Evolutionary conservation across 176 grass and related monocot genomes (phyloP).

Genomic region (Carex pumila): DNA sequence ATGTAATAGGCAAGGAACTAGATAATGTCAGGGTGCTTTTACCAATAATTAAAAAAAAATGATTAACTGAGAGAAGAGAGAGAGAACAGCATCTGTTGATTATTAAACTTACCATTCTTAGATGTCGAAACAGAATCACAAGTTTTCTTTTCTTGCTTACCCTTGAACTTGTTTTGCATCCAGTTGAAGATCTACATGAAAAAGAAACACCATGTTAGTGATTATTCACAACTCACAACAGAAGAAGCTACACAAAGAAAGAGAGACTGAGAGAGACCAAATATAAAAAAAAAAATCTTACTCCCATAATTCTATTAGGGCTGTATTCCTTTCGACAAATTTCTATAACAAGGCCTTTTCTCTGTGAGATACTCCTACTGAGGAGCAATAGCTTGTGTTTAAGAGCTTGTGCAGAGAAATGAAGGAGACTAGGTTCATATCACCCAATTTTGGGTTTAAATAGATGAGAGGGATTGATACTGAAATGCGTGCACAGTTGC

Average conservation of each 20-base stretch:
- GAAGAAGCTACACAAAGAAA: not conserved
- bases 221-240: not conserved
- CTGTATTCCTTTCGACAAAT: not conserved
- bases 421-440: not conserved
- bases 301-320: conserved; percentile 26
- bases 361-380: too few relatives aligned
- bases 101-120: conserved; percentile 26
- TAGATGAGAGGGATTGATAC: conserved; percentile 5
- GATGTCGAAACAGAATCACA: conserved; percentile 8
- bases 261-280: not conserved
- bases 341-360: not conserved
- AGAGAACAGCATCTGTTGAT: not conserved
- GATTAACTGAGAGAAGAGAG: not conserved
- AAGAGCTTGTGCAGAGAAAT: not conserved
- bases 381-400: not conserved
- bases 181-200: conserved; percentile 49
- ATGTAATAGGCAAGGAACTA: not conserved
- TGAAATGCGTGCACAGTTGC: not conserved
- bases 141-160: conserved; percentile 30
- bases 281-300: not conserved
- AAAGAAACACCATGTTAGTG: not conserved
- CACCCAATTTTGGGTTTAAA: conserved; percentile 7
- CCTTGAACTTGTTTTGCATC: conserved; percentile 47
- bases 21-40: not conserved
- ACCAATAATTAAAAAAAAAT: not conserved